phyloP scores from a whole-genome alignment of 768 basidiomycete species.

The Symmetrospora coprosmae region DNA sequence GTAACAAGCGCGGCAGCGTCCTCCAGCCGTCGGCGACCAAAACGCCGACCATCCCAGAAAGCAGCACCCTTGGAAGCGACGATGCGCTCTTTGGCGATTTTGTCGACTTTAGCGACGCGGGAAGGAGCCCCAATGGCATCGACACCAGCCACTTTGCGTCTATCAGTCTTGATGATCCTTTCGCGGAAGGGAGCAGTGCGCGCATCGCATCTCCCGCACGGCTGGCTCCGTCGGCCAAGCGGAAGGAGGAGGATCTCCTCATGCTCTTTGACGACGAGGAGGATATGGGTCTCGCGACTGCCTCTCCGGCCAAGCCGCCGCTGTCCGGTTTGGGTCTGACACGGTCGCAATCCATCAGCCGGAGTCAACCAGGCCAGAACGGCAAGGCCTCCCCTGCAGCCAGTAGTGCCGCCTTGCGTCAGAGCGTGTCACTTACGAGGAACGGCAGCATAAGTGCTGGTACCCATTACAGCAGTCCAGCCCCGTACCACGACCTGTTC shows the following conservation, averaged over 20 bases:
- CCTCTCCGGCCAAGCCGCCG: constrained; percentile 30
- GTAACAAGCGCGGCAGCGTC: constrained; percentile 31
- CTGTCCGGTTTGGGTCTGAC: too few species aligned
- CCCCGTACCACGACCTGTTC: constrained; percentile 19
- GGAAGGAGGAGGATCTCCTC: constrained; percentile 31
- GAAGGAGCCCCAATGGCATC: too few species aligned
- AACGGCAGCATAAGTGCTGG: too few species aligned
- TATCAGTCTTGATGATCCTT: too few species aligned
- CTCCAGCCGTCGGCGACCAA: too few species aligned
- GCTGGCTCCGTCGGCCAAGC: constrained; percentile 18
- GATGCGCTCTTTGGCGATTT: constrained; percentile 71
- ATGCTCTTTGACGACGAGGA: constrained; percentile 37
- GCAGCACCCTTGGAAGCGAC: constrained; percentile 18
- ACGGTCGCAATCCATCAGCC: constrained; percentile 19
- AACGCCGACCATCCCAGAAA: too few species aligned
- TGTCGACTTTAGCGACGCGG: constrained; percentile 38
- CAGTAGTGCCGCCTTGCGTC: neutral
- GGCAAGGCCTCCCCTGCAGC: neutral
- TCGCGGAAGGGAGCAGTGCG: too few species aligned
- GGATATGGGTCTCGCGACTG: constrained; percentile 33
- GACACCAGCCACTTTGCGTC: too few species aligned
- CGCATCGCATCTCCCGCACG: too few species aligned
- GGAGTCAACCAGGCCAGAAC: neutral
- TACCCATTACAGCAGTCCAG: too few species aligned
- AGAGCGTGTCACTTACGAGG: too few species aligned